Conservation (phyloP, 2,329 filamentous ascomycete species). For the Venturiaceae sp. region DNA sequence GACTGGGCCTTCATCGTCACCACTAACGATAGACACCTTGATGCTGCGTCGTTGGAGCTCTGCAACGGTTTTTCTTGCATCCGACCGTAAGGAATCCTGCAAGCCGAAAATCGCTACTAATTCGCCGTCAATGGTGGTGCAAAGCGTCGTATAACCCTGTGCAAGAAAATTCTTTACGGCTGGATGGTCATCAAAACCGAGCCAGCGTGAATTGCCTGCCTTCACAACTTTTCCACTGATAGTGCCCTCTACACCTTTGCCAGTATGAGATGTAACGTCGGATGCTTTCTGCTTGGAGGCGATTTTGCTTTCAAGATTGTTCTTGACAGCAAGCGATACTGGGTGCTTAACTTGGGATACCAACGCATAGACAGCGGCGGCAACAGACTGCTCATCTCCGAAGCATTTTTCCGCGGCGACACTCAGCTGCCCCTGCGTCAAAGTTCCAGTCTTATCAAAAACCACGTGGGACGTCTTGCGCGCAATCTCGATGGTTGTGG, state of each 20-base stretch:
- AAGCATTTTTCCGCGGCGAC: slow-evolving; percentile 21
- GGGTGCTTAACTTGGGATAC: slow-evolving; percentile 39
- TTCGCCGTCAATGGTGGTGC: slow-evolving; percentile 38
- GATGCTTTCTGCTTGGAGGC: slow-evolving; percentile 12
- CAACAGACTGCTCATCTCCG: background rate
- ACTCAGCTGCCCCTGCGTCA: slow-evolving; percentile 49
- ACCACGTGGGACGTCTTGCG: slow-evolving; percentile 56
- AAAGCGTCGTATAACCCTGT: slow-evolving; percentile 44
- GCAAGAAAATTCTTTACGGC: slow-evolving; percentile 24
- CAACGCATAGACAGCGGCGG: slow-evolving; percentile 26
- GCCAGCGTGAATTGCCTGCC: slow-evolving; percentile 40
- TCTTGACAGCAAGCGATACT: slow-evolving; percentile 39
- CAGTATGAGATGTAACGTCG: slow-evolving; percentile 33
- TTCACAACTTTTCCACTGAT: slow-evolving; percentile 22
- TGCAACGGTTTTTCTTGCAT: slow-evolving; percentile 40
- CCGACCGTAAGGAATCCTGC: slow-evolving; percentile 35
- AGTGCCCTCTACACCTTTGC: slow-evolving; percentile 32
- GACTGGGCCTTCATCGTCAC: slow-evolving; percentile 43
- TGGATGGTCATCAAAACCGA: slow-evolving; percentile 21
- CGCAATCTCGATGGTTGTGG: slow-evolving; percentile 53
- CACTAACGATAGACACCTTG: slow-evolving; percentile 44
- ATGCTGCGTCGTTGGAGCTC: slow-evolving; percentile 40
- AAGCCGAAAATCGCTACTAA: slow-evolving; percentile 43
- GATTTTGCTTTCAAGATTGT: background rate
- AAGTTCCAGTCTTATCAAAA: slow-evolving; percentile 73